phyloP scores from a whole-genome alignment of 352 stramenopile species.

The Phytophthora agathidicida region DNA sequence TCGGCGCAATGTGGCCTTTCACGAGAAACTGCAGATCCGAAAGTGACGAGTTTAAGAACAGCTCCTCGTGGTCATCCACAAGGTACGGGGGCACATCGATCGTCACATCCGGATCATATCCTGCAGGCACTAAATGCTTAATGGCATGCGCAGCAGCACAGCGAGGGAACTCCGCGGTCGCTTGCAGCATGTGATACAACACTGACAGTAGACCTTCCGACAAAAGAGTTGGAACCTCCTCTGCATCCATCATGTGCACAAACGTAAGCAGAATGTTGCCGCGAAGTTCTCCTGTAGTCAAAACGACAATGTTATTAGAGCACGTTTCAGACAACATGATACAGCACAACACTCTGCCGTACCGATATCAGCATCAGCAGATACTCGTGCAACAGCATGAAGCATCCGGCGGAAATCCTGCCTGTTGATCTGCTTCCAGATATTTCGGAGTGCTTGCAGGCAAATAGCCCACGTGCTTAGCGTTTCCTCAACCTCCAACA shows the following conservation, averaged over 20 bases:
- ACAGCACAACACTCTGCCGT: slow-evolving; percentile 2
- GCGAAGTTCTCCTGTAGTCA: slow-evolving; percentile 63
- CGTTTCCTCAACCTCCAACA: slow-evolving; percentile 86
- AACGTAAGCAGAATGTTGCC: slow-evolving; percentile 89
- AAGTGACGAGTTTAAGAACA: slow-evolving; percentile 83
- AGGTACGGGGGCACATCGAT: slow-evolving; percentile 83
- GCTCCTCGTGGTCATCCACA: slow-evolving; percentile 89
- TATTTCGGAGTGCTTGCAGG: slow-evolving; percentile 81
- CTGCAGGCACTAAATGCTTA: slow-evolving; percentile 80
- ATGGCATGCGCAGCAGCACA: slow-evolving; percentile 86
- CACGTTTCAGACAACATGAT: not conserved
- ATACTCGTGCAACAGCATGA: slow-evolving; percentile 80
- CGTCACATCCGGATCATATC: slow-evolving; percentile 75
- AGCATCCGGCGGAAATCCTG: slow-evolving; percentile 89
- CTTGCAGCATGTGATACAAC: slow-evolving; percentile 84
- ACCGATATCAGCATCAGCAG: slow-evolving; percentile 79
- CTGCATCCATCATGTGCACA: slow-evolving; percentile 89
- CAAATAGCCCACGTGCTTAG: slow-evolving; percentile 81
- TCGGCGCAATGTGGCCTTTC: slow-evolving; percentile 84
- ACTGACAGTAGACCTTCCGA: slow-evolving; percentile 82
- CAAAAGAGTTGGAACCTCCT: slow-evolving; percentile 71
- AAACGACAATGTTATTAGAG: slow-evolving; percentile 12
- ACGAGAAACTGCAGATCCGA: slow-evolving; percentile 89
- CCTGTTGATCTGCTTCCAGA: slow-evolving; percentile 90
- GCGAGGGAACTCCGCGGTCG: slow-evolving; percentile 71